Percentiles rank a stretch among this genome's conserved stretches.
Evolutionary conservation across 495 filamentous ascomycete genomes (phyloP).

Genomic region (Penicillium salamii): DNA sequence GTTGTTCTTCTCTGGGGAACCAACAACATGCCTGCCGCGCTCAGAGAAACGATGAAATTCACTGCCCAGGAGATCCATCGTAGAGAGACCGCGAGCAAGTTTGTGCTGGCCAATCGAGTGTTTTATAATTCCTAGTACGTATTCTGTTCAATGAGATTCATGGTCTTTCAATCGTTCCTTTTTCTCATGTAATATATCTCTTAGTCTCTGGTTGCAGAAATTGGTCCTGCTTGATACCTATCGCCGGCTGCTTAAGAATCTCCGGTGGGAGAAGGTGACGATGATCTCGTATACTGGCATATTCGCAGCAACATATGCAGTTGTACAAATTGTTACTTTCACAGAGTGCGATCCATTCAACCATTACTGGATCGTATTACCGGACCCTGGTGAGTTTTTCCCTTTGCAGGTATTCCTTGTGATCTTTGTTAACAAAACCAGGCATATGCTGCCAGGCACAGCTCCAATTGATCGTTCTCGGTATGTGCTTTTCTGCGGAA

Average conservation of each 20-base stretch:
- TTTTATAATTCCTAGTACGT: constrained; percentile 36
- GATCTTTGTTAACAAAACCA: constrained; percentile 5
- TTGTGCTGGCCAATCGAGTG: constrained; percentile 24
- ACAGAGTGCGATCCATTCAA: constrained; percentile 43
- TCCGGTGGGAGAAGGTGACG: constrained; percentile 30
- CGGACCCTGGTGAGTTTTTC: constrained; percentile 29
- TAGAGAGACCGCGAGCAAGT: constrained; percentile 29
- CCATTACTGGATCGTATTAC: constrained; percentile 42
- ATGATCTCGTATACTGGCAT: constrained; percentile 29
- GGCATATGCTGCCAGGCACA: constrained; percentile 36
- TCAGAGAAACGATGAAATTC: constrained; percentile 21
- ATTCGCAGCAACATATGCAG: constrained; percentile 33
- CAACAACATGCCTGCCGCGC: constrained; percentile 26
- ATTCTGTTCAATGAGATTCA: neutral
- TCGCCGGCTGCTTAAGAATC: constrained; percentile 32
- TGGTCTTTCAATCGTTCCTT: neutral
- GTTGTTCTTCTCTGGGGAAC: constrained; percentile 34
- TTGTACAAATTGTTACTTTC: constrained; percentile 37
- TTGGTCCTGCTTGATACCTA: constrained; percentile 41
- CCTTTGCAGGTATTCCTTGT: neutral
- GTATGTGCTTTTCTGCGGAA: neutral
- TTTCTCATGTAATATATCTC: constrained; percentile 7
- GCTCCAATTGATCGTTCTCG: constrained; percentile 35
- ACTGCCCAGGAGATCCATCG: constrained; percentile 26
- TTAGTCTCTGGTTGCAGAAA: constrained; percentile 43